A percentile compares a stretch with the other conserved stretches of the same genome.
Evolutionary conservation across 2,329 filamentous ascomycete genomes (phyloP).

Genomic region (Fusarium sp.): DNA sequence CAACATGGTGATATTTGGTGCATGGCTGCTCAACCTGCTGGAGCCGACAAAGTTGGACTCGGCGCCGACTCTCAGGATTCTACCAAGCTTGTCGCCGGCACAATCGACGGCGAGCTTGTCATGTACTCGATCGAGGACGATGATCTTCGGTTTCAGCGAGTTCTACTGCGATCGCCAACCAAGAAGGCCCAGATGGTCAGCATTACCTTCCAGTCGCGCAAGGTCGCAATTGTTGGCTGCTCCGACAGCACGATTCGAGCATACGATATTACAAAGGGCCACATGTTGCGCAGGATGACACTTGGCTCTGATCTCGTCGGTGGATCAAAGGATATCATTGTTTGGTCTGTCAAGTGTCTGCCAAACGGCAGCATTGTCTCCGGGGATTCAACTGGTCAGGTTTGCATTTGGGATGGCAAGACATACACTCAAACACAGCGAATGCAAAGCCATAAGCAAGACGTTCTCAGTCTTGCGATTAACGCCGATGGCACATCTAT

Average conservation of each 20-base stretch:
- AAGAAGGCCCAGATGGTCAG: slow-evolving; percentile 92
- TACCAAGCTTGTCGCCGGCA: slow-evolving; percentile 83
- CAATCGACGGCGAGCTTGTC: slow-evolving; percentile 90
- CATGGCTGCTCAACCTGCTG: slow-evolving; percentile 83
- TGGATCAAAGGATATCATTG: slow-evolving; percentile 85
- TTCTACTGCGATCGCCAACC: slow-evolving; percentile 80
- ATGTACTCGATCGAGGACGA: slow-evolving; percentile 88
- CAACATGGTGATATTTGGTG: slow-evolving; percentile 99
- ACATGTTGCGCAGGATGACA: slow-evolving; percentile 84
- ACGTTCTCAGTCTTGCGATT: slow-evolving; percentile 88
- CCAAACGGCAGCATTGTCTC: slow-evolving; percentile 92
- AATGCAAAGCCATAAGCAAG: slow-evolving; percentile 87
- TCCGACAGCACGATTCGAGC: slow-evolving; percentile 96
- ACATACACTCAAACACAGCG: slow-evolving; percentile 90
- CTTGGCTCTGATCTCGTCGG: slow-evolving; percentile 82
- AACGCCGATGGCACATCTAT: slow-evolving; percentile 85
- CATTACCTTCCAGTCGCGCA: slow-evolving; percentile 87
- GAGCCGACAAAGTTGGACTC: slow-evolving; percentile 41
- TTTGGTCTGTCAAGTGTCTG: slow-evolving; percentile 93
- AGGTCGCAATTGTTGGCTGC: slow-evolving; percentile 88
- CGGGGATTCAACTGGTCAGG: slow-evolving; percentile 92
- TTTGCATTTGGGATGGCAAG: slow-evolving; percentile 93
- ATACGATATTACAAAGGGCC: slow-evolving; percentile 85
- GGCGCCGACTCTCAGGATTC: slow-evolving; percentile 54
- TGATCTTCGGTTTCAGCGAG: slow-evolving; percentile 82